These are phyloP conservation scores for Scytalidium sp. DNA, from an alignment of 2,329 filamentous ascomycete species.

Conservation along the genomic window DNA sequence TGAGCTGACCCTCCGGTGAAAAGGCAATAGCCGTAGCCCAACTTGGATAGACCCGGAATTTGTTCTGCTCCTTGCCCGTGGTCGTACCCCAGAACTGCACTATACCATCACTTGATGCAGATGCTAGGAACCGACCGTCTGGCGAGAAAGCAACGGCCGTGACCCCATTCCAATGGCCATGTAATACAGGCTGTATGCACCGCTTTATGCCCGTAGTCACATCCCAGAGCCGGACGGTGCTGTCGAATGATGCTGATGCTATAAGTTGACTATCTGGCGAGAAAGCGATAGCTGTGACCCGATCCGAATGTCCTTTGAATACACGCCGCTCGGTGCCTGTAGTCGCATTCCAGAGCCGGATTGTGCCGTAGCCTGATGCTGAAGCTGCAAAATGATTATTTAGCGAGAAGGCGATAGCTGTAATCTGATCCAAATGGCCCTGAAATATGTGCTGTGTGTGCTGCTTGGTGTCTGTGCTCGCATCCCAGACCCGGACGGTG, in stretches of 20 bases:
- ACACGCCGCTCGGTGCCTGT: neutral
- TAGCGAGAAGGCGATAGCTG: neutral
- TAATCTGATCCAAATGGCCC: neutral
- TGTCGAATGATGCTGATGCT: neutral
- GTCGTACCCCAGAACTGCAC: conserved; percentile 9
- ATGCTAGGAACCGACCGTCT: neutral
- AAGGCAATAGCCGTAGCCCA: neutral
- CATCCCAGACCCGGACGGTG: conserved; percentile 2
- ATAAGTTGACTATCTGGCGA: conserved; percentile 2
- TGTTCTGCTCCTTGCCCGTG: neutral
- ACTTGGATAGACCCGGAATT: neutral
- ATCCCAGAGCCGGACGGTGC: conserved; percentile 1
- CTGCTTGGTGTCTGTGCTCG: neutral
- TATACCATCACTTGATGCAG: neutral
- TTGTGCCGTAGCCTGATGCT: conserved; percentile 90
- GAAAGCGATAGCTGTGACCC: neutral
- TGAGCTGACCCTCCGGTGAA: neutral
- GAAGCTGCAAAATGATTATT: too few relatives aligned
- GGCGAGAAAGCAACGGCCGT: conserved; percentile 5
- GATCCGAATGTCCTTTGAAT: neutral
- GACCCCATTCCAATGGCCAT: conserved; percentile 8
- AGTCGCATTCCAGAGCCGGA: conserved; percentile 70
- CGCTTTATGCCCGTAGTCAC: too few relatives aligned
- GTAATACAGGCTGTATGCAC: conserved; percentile 5
- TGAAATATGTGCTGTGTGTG: neutral